A percentile compares a stretch with the other conserved stretches of the same genome.
Evolutionary conservation across 2,329 filamentous ascomycete genomes (phyloP).

Genomic region (Colletotrichum tropicale): DNA sequence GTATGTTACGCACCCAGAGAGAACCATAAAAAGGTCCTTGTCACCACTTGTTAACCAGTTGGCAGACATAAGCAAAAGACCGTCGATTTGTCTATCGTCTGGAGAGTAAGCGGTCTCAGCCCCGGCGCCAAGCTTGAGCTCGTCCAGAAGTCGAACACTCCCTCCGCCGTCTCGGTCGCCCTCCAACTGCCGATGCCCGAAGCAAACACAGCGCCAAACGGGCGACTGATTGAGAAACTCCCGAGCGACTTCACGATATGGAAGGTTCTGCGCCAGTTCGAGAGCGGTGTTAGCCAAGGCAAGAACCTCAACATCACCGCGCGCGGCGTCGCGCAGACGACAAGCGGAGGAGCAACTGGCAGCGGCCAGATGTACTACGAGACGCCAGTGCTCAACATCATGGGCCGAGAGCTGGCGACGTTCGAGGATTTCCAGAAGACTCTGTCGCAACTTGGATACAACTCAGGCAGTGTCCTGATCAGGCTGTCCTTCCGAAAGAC

Average conservation of each 20-base stretch:
- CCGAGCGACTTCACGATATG: constrained; percentile 88
- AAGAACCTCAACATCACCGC: constrained; percentile 81
- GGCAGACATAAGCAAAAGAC: constrained; percentile 80
- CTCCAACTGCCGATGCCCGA: constrained; percentile 81
- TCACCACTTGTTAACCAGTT: neutral
- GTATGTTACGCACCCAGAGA: constrained; percentile 46
- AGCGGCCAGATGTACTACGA: constrained; percentile 88
- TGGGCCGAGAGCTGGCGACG: constrained; percentile 78
- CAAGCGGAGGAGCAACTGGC: constrained; percentile 54
- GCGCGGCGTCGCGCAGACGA: constrained; percentile 71
- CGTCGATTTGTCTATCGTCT: constrained; percentile 83
- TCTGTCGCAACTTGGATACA: constrained; percentile 84
- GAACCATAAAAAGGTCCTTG: neutral
- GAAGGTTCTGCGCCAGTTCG: constrained; percentile 89
- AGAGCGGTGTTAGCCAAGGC: constrained; percentile 69
- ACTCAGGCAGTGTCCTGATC: constrained; percentile 80
- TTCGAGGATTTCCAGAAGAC: constrained; percentile 90
- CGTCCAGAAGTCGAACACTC: constrained; percentile 83
- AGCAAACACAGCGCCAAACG: constrained; percentile 63
- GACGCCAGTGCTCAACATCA: constrained; percentile 81
- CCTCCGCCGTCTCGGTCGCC: constrained; percentile 86
- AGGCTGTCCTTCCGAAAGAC: constrained; percentile 79
- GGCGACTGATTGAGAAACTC: constrained; percentile 82
- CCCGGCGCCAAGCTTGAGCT: constrained; percentile 93
- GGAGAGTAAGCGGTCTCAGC: constrained; percentile 80